Conservation (phyloP, 768 basidiomycete species). For the Calocera viscosa region DNA sequence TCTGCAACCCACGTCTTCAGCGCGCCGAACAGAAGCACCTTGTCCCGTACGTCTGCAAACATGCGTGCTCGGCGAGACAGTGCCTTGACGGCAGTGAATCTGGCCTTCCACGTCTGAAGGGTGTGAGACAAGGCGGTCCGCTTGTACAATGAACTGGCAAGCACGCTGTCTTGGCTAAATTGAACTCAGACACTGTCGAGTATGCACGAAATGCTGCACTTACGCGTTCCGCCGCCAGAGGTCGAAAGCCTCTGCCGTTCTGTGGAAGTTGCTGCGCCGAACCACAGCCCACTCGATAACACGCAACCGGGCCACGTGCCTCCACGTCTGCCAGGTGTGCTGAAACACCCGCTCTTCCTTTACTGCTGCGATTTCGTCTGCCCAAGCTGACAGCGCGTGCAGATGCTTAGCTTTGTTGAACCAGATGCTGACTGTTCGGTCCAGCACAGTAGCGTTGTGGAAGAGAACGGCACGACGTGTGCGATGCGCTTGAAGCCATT, state of each 20-base stretch:
- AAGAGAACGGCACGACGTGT: conserved; percentile 31
- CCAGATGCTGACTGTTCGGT: neutral
- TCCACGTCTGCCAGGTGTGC: neutral
- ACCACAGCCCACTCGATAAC: neutral
- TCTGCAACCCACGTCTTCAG: neutral
- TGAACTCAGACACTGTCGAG: neutral
- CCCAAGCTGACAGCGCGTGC: neutral
- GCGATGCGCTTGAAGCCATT: conserved; percentile 52
- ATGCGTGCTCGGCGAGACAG: neutral
- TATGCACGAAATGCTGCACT: neutral
- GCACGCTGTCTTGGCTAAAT: neutral
- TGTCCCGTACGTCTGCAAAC: conserved; percentile 1
- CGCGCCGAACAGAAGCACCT: neutral
- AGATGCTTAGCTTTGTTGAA: neutral
- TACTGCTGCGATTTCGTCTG: neutral
- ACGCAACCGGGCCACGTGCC: neutral
- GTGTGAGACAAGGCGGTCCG: neutral
- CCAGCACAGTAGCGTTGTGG: neutral
- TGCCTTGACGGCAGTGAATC: neutral
- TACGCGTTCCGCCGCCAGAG: neutral
- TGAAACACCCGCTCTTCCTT: neutral
- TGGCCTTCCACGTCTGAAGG: neutral
- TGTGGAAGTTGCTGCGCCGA: neutral
- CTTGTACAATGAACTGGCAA: neutral
- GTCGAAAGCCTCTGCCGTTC: neutral